A percentile compares a stretch with the other conserved stretches of the same genome.
These are phyloP conservation scores for Triangularia setosa DNA, from an alignment of 2,329 filamentous ascomycete genomes.

Conservation along the genomic window DNA sequence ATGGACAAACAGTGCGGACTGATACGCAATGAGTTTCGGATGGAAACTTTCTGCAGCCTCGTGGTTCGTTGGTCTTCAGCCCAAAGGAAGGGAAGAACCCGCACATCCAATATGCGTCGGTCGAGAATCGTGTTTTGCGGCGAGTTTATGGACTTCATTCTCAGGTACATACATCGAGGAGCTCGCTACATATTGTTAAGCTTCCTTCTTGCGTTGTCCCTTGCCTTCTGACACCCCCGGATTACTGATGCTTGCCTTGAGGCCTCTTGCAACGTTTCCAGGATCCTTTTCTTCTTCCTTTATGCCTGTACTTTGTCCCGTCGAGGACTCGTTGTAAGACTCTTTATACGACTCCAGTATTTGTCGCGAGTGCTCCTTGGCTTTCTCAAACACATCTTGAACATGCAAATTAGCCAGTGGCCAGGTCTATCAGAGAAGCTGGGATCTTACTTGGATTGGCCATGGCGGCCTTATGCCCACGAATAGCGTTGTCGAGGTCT, in stretches of 20 bases:
- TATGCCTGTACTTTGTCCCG: background rate
- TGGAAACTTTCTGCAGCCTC: background rate
- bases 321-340: conserved; percentile 6
- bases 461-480: too few species aligned
- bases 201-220: too few species aligned
- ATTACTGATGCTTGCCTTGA: conserved; percentile 18
- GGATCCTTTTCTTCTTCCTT: conserved; percentile 8
- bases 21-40: too few species aligned
- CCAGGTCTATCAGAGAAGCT: too few species aligned
- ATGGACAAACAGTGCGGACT: background rate
- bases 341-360: conserved; percentile 13
- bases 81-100: too few species aligned
- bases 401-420: too few species aligned
- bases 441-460: conserved; percentile 9
- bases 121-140: too few species aligned
- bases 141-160: too few species aligned
- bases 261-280: conserved; percentile 12
- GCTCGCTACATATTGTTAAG: too few species aligned
- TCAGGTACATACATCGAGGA: too few species aligned
- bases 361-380: conserved; percentile 11
- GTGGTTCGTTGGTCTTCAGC: background rate
- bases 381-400: background rate
- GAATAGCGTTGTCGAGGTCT: too few species aligned
- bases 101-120: too few species aligned
- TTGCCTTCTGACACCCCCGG: conserved; percentile 11